These are phyloP conservation scores for Actinomucor elegans DNA, from an alignment of 371 early-diverging fungal genomes.

Conservation along the genomic window DNA sequence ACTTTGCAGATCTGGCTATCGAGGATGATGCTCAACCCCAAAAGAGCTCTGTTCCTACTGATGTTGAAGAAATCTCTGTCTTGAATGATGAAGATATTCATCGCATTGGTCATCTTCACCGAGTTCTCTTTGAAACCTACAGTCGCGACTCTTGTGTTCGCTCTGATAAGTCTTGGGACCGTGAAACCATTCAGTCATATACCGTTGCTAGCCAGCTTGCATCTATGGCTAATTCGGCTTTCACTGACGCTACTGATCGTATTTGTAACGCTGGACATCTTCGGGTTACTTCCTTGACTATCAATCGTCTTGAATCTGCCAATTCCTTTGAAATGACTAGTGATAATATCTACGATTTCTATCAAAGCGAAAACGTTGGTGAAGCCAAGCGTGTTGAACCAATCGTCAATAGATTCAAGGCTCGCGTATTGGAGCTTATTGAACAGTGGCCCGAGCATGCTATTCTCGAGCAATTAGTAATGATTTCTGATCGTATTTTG, in stretches of 20 bases:
- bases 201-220: conserved; percentile 36
- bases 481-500: conserved; percentile 70
- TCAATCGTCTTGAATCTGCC: conserved; percentile 40
- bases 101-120: conserved; percentile 50
- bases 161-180: conserved; percentile 20
- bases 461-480: conserved; percentile 73
- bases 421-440: conserved; percentile 63
- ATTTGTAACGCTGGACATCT: conserved; percentile 39
- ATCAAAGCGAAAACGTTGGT: conserved; percentile 75
- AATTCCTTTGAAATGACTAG: conserved; percentile 39
- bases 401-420: conserved; percentile 65
- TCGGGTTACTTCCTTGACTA: conserved; percentile 25
- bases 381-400: conserved; percentile 73
- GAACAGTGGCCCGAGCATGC: conserved; percentile 92
- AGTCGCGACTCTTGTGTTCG: conserved; percentile 17
- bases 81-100: conserved; percentile 57
- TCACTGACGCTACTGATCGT: conserved; percentile 23
- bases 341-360: conserved; percentile 80
- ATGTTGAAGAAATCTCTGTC: conserved; percentile 56
- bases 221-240: conserved; percentile 34
- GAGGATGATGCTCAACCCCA: conserved; percentile 27
- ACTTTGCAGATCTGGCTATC: conserved; percentile 43
- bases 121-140: conserved; percentile 33
- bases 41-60: conserved; percentile 5
- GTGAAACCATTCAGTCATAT: conserved; percentile 36